Conservation (phyloP, 352 stramenopile species). For the Aphanomyces astaci region DNA sequence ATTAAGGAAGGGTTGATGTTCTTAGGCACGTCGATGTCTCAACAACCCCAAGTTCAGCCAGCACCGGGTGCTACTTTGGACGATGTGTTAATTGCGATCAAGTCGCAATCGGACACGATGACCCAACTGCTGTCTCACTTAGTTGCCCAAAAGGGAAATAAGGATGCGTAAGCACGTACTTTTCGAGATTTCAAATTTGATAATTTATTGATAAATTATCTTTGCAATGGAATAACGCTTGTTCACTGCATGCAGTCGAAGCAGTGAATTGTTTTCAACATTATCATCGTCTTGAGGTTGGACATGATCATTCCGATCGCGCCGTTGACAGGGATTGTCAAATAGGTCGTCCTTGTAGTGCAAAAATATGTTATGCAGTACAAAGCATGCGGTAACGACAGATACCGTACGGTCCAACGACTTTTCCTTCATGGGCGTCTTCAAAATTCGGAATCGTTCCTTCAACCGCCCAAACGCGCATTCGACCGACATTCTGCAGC, state of each 20-base stretch:
- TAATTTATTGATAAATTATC: background rate
- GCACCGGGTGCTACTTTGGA: background rate
- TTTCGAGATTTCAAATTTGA: background rate
- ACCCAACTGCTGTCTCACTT: background rate
- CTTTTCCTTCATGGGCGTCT: constrained; percentile 7
- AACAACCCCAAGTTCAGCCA: background rate
- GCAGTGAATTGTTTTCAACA: background rate
- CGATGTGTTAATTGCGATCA: background rate
- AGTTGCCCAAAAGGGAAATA: too few species aligned
- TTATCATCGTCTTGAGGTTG: background rate
- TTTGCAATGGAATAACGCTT: background rate
- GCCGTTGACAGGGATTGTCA: background rate
- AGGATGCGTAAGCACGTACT: background rate
- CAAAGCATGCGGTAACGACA: background rate
- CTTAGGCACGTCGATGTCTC: background rate
- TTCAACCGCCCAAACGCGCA: constrained; percentile 2
- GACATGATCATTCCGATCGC: background rate
- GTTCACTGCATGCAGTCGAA: background rate
- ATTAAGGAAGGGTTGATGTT: constrained; percentile 8
- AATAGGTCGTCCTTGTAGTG: background rate
- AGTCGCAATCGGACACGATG: background rate
- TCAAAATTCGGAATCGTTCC: constrained; percentile 10
- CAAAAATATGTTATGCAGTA: constrained; percentile 3
- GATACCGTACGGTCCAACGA: background rate
- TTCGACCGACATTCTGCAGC: constrained; percentile 1